Evolutionary conservation across 2,329 filamentous ascomycete genomes (phyloP), one percentile per base, ranked within the genome.

Genomic region (Pyrenophora teres): DNA sequence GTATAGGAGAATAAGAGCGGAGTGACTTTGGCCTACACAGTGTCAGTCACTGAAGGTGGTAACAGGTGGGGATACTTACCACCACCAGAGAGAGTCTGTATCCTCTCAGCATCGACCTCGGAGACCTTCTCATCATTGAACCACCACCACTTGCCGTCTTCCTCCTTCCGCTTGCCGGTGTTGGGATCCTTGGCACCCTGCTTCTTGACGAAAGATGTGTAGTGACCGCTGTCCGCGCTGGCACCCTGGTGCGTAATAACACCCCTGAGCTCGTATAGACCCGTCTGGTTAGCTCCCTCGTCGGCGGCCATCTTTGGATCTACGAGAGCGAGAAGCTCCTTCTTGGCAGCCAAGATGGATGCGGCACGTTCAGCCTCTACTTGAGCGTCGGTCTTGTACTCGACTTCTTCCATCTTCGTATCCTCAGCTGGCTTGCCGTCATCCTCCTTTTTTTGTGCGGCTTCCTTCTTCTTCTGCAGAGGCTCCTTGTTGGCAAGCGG

Each of bases 61-160:
- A n/a, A 35, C 12, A 31, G 19, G 21, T 13, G 21, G 15, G 8
- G 9, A 33, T 36, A 69, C 81, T 74, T 74, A 85, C 92, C 93
- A 68, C 95, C 94, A 52, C 94, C 95, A 43, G 92, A 84, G 44
- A 99, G 82, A 3, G 87, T 88, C 71, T 93, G 89, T 61, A 99
- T 95, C 80, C 96, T 94, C 65, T 97, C 93, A 21, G 85, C 80
- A 13, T 90, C 86, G 23, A 99, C 94, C 78, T 99, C 94, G 12
- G 88, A 86, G 30, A 99, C 94, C 78, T 92, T 95, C 71, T 99
- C 93, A 68, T 99, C 94, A 74, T 99, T 97, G 82, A 99, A 99
- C 93, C 94, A 99, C 93, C 94, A 99, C 94, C 94, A 99, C 67
- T 92, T 96, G 63, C 90, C 92, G 69, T 96, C 91, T 70, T 96